Conservation (phyloP, 2,329 filamentous ascomycete genomes). For the Ophiostoma triangulosporum region DNA sequence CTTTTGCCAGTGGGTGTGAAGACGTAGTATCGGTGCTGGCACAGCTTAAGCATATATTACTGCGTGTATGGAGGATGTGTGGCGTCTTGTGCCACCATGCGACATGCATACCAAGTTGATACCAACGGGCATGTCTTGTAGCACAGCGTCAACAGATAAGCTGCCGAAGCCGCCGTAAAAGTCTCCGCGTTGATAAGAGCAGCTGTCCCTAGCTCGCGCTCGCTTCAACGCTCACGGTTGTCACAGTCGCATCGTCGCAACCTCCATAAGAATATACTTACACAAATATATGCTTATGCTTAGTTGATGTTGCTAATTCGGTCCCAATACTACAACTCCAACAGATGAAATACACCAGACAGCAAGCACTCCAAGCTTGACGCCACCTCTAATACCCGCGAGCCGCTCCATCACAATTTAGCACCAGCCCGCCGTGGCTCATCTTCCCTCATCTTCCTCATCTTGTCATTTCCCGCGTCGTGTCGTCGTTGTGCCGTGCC, state of each 20-base stretch:
- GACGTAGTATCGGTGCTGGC: background rate
- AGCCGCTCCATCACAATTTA: background rate
- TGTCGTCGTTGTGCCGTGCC: background rate
- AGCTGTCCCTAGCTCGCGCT: background rate
- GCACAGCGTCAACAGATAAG: background rate
- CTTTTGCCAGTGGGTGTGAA: background rate
- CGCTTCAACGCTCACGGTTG: too few species aligned
- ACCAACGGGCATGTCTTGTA: background rate
- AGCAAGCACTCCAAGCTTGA: background rate
- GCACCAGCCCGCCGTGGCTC: background rate
- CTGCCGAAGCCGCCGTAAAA: too few species aligned
- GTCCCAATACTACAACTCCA: background rate
- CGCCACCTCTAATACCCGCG: background rate
- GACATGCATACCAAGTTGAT: too few species aligned
- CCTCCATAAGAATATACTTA: too few species aligned
- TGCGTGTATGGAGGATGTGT: background rate
- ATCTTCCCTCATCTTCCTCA: background rate
- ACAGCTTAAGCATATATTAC: background rate
- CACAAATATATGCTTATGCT: too few species aligned
- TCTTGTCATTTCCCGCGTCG: background rate
- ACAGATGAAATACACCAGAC: too few species aligned
- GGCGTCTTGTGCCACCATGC: background rate
- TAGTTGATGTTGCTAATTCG: background rate
- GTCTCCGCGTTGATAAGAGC: background rate
- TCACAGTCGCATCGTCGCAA: background rate